Evolutionary conservation across 1,284 basidiomycete genomes (phyloP).

Genomic region (Tetrapyrgos nigripes): DNA sequence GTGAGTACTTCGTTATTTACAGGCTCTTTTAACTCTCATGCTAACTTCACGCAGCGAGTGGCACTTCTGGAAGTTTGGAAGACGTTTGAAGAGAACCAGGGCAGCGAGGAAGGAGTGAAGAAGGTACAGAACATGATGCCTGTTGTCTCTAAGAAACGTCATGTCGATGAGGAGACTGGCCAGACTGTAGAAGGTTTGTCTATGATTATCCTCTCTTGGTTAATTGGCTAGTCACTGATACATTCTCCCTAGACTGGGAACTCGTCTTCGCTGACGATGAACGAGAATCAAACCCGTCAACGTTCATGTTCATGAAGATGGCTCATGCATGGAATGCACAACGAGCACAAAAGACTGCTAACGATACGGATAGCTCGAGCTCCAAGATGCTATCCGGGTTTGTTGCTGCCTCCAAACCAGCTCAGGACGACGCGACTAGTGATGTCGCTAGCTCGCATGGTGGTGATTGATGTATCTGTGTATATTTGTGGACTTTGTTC

Average conservation of each 20-base stretch:
- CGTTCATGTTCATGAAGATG: slow-evolving; percentile 94
- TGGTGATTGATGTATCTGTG: not conserved
- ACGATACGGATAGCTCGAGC: slow-evolving; percentile 16
- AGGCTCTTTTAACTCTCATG: slow-evolving; percentile 9
- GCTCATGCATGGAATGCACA: slow-evolving; percentile 87
- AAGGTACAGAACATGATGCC: slow-evolving; percentile 93
- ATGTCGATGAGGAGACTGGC: slow-evolving; percentile 83
- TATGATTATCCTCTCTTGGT: slow-evolving; percentile 4
- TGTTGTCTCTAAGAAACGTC: slow-evolving; percentile 85
- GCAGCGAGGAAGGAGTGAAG: slow-evolving; percentile 69
- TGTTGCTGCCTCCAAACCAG: slow-evolving; percentile 1
- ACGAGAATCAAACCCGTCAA: slow-evolving; percentile 87
- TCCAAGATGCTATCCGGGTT: not conserved
- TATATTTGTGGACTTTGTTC: not conserved
- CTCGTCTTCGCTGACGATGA: slow-evolving; percentile 96
- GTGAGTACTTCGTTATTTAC: slow-evolving; percentile 48
- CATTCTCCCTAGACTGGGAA: slow-evolving; percentile 77
- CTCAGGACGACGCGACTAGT: slow-evolving; percentile 11
- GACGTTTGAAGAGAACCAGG: slow-evolving; percentile 84
- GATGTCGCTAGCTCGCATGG: slow-evolving; percentile 16
- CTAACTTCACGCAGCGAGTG: slow-evolving; percentile 64
- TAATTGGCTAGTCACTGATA: not conserved
- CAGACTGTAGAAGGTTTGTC: slow-evolving; percentile 84
- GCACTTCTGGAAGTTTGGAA: slow-evolving; percentile 94
- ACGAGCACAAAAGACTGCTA: slow-evolving; percentile 32